Base-by-base conservation (phyloP, 306 rosid species). In the Vigna hirtella region DNA sequence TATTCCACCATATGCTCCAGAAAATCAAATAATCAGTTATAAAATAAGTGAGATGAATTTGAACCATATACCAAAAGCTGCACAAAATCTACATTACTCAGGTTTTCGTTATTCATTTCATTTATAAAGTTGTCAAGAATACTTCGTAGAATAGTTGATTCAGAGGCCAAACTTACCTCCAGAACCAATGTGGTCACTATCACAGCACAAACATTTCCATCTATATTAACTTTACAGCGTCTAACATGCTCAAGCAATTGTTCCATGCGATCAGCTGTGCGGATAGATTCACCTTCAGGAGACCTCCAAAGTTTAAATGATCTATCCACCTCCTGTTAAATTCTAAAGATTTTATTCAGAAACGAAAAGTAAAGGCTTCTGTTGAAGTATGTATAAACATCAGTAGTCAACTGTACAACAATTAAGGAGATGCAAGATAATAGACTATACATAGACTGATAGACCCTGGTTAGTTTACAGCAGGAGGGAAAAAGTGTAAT, bases 121-220 rank as follows among this genome's bases (percentile, higher is more conserved):
- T 53, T 53, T 55, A 10, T 10, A 20, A 66, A 57, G 49, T 4
- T 4, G 42, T 16, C 13, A 61, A 79, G 30, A 64, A 34, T 17
- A 38, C 36, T 64, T 73, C 43, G 51, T 52, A 16, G 55, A 56
- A 79, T 51, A 56, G 45, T 70, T 58, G 51, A 66, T 14, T 38
- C 16, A 66, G 66, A 63, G 70, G 28, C 69, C 50, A 51, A 65
- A 55, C 26, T 48, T 86, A 93, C 97, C 96, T 93, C 97, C 74
- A 93, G 89, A 82, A 93, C 96, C 87, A 90, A 83, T 62, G 93
- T 89, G 79, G 96, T 90, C 45, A 93, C 96, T 87, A 93, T 88
- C 77, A 87, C 94, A 12, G 96, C 79, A 70, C 93, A 90, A 79
- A 90, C 84, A 80, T 79, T 86, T 42, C 93, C 92, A 66, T 90